phyloP scores from a whole-genome alignment of 768 basidiomycete genomes.

The Phylloporus sp. region DNA sequence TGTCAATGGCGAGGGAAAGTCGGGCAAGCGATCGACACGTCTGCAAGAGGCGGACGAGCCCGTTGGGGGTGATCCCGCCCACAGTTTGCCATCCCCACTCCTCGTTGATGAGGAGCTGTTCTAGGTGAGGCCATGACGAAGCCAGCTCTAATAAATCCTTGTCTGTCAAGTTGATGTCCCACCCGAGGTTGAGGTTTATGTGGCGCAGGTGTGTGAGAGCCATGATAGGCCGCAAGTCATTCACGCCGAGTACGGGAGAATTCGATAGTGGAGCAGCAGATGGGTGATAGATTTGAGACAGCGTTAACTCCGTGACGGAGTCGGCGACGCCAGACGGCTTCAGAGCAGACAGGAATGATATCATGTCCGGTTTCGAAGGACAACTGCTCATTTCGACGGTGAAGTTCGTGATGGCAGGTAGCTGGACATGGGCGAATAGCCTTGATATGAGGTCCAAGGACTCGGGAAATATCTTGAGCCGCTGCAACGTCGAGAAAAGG shows the following conservation, averaged over 20 bases:
- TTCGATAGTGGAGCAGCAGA: neutral
- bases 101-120: neutral
- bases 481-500: neutral
- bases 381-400: accelerated
- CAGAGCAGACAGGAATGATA: neutral
- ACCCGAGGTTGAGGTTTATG: neutral
- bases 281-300: neutral
- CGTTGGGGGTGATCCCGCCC: constrained; percentile 2
- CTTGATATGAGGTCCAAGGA: neutral
- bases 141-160: neutral
- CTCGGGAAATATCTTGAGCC: neutral
- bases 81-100: constrained; percentile 2
- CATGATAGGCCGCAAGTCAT: neutral
- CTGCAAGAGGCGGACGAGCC: neutral
- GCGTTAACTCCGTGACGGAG: accelerated
- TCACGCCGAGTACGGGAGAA: neutral
- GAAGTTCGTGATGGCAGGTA: neutral
- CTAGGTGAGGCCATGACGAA: constrained; percentile 4
- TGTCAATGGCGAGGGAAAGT: constrained; percentile 7
- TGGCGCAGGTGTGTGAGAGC: neutral
- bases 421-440: neutral
- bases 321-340: neutral
- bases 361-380: neutral
- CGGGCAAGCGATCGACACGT: neutral
- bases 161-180: neutral